Base-by-base conservation (phyloP, 768 basidiomycete species). In the Agaricus subrufescens region DNA sequence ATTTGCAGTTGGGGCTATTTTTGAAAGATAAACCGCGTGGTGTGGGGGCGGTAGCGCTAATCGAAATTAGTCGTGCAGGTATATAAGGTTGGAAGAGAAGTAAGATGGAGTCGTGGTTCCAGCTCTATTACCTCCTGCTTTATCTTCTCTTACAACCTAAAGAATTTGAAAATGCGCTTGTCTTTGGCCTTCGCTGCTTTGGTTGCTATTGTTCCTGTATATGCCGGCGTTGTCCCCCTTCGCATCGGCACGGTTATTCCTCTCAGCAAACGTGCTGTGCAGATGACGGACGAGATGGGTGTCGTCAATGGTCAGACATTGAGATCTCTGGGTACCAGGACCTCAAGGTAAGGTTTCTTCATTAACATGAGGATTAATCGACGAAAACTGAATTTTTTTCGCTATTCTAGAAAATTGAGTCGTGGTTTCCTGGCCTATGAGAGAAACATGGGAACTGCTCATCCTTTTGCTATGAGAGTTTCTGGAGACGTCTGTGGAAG, bases 361-460 rank as follows among this genome's bases (percentile, higher is more conserved):
- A 47, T 10, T 25, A 25, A 46, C 19, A 34, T 19, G 19, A 42
- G 12, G 29, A n/a, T 15, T 7, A 46, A 12, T 30, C 26, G 15
- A 29, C 30, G 27, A 31, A 19, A 11, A 15, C 27, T 30, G 26
- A 30, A 29, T 29, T n/a, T 29, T 27, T 15, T 27, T n/a, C 50
- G 34, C 6, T 39, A 25, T 26, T n/a, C 14, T 58, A 80, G 80
- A 40, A 82, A 82, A 71, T 63, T 77, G 47, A 60, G 62, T 19
- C 64, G 62, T n/a, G 73, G 76, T 14, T 74, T 81, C 55, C 65
- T 62, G 38, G 74, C 78, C 7, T 81, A 70, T 54, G 62, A 75
- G 57, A 66, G 50, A n/a, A 81, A 81, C 61, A 78, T 73, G 4
- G 80, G 81, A 9, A 50, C 58, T 12, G 59, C 61, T 0, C 79